Conservation (phyloP, 345 rosid species). For the Diplotaxis tenuifolia region DNA sequence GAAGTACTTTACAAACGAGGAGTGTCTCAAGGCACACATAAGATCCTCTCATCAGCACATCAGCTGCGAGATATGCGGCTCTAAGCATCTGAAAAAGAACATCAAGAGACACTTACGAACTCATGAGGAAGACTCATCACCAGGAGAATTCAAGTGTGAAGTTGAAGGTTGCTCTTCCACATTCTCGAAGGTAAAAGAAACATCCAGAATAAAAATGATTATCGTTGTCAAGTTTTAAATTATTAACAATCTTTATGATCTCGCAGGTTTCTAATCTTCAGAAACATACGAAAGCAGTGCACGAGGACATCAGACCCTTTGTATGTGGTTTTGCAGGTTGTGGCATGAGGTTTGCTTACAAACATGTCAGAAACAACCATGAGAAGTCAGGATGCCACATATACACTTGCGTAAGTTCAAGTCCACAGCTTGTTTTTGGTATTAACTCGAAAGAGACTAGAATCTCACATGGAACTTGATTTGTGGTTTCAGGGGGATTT, state of each 20-base stretch:
- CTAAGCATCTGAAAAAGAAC: constrained; percentile 69
- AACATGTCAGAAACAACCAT: constrained; percentile 76
- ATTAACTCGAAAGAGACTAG: not conserved
- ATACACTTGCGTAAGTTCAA: constrained; percentile 55
- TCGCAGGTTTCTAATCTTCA: constrained; percentile 67
- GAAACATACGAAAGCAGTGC: constrained; percentile 68
- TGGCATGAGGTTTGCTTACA: constrained; percentile 67
- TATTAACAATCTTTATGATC: not conserved
- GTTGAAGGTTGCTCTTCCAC: constrained; percentile 58
- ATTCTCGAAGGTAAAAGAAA: constrained; percentile 62
- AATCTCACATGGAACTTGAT: not conserved
- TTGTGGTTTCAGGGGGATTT: constrained; percentile 67
- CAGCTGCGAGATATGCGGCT: constrained; percentile 63
- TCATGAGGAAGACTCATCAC: constrained; percentile 51
- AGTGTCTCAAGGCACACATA: constrained; percentile 70
- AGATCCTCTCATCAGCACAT: constrained; percentile 56
- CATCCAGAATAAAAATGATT: not conserved
- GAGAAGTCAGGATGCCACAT: constrained; percentile 59
- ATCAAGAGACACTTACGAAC: constrained; percentile 67
- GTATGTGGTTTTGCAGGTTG: constrained; percentile 58
- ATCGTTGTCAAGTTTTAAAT: not conserved
- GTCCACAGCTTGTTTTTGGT: not conserved
- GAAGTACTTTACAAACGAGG: constrained; percentile 69
- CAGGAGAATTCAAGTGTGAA: constrained; percentile 50
- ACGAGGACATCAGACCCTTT: constrained; percentile 53